A percentile compares a stretch with the other conserved stretches of the same genome.
Conservation (phyloP, 768 basidiomycete genomes). For the Podaxis mareebaensis region DNA sequence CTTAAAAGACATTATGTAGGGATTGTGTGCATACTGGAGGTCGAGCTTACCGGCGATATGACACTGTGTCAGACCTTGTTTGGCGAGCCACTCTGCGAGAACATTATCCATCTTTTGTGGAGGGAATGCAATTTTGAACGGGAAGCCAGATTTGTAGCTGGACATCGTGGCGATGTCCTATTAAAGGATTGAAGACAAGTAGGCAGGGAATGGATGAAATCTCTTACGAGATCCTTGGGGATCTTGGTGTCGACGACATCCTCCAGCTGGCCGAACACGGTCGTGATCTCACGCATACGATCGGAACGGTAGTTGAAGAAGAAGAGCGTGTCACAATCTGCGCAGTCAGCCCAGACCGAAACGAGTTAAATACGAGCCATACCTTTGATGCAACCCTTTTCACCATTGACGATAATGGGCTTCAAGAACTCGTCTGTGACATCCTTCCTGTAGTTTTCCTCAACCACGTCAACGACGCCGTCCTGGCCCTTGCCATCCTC, state of each 20-base stretch:
- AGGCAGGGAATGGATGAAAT: neutral
- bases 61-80: conserved; percentile 78
- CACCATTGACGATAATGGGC: conserved; percentile 86
- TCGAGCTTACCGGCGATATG: conserved; percentile 72
- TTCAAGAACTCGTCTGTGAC: conserved; percentile 96
- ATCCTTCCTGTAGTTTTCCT: conserved; percentile 79
- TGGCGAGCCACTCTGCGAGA: conserved; percentile 87
- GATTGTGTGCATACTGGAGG: neutral
- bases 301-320: conserved; percentile 98
- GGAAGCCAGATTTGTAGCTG: conserved; percentile 87
- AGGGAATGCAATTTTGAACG: conserved; percentile 90
- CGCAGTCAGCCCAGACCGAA: conserved; percentile 1
- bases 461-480: conserved; percentile 64
- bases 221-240: conserved; percentile 75
- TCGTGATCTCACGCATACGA: conserved; percentile 89
- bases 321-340: conserved; percentile 88
- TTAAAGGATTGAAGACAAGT: neutral
- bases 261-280: conserved; percentile 77
- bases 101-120: conserved; percentile 94
- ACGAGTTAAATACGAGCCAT: conserved; percentile 20
- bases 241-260: conserved; percentile 84
- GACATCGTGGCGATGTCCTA: conserved; percentile 94
- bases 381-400: conserved; percentile 81
- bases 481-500: conserved; percentile 50
- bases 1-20: conserved; percentile 32